A percentile compares a stretch with the other conserved stretches of the same genome.
Conservation (phyloP, 2,329 filamentous ascomycete species). For the Dactylonectria macrodidyma region DNA sequence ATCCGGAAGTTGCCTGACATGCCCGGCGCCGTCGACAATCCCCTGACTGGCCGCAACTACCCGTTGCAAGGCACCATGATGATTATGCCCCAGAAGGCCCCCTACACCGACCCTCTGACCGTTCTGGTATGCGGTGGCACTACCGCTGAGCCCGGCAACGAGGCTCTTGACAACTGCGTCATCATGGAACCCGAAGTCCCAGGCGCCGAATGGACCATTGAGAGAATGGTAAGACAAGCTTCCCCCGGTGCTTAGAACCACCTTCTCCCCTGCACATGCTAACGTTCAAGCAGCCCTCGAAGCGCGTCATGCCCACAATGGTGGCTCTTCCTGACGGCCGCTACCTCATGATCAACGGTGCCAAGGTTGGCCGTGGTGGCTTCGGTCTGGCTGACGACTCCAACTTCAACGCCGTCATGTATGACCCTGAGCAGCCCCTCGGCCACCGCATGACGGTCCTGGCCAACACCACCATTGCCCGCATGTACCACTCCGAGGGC, state of each 20-base stretch:
- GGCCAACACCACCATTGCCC: constrained; percentile 75
- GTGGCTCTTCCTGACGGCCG: constrained; percentile 76
- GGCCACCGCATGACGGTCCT: constrained; percentile 73
- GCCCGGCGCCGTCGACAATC: constrained; percentile 73
- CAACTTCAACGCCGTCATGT: constrained; percentile 74
- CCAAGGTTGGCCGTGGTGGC: constrained; percentile 71
- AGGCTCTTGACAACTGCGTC: constrained; percentile 77
- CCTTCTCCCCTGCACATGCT: constrained; percentile 14
- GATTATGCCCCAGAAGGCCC: constrained; percentile 73
- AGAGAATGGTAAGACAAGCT: constrained; percentile 74
- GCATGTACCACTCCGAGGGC: constrained; percentile 77
- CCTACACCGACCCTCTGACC: constrained; percentile 71
- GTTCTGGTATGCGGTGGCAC: constrained; percentile 78
- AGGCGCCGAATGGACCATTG: constrained; percentile 72
- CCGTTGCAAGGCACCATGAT: constrained; percentile 76
- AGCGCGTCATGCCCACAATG: constrained; percentile 75
- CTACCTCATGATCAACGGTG: constrained; percentile 75
- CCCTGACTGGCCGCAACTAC: constrained; percentile 74
- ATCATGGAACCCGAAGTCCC: constrained; percentile 71
- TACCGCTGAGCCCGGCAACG: constrained; percentile 63
- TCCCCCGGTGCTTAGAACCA: too few relatives aligned
- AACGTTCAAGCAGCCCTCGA: constrained; percentile 60
- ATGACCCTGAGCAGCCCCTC: constrained; percentile 70
- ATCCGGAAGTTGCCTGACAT: constrained; percentile 72
- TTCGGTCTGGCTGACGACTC: constrained; percentile 71